A percentile compares a stretch with the other conserved stretches of the same genome.
Conservation (phyloP, 2,329 filamentous ascomycete species). For the Sporothrix protearum region DNA sequence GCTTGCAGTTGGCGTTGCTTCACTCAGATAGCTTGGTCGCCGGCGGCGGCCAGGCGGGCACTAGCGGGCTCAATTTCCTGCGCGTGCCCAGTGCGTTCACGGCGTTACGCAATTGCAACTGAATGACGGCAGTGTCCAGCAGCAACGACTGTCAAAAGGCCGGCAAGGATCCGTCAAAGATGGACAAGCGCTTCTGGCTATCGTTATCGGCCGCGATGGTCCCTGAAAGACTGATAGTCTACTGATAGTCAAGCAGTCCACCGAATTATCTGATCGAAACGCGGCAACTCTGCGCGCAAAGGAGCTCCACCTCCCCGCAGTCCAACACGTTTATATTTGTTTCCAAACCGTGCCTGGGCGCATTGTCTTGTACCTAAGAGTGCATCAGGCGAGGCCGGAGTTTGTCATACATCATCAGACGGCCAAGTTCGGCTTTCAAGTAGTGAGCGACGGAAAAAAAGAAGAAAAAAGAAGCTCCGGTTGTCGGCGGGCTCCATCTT, state of each 20-base stretch:
- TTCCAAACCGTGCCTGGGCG: background rate
- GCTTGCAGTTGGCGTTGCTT: conserved; percentile 12
- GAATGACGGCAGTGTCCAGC: background rate
- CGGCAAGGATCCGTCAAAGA: background rate
- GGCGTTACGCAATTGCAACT: background rate
- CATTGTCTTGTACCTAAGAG: background rate
- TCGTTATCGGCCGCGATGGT: conserved; percentile 13
- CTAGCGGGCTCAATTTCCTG: background rate
- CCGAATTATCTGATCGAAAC: conserved; percentile 15
- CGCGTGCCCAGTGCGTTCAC: background rate
- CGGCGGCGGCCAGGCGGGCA: background rate
- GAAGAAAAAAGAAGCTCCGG: conserved; percentile 6
- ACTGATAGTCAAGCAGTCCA: background rate
- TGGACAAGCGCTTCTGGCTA: conserved; percentile 3
- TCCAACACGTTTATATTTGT: background rate
- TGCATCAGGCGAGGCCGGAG: background rate
- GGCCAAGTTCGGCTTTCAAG: conserved; percentile 9
- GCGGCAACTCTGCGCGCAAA: background rate
- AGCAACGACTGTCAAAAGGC: background rate
- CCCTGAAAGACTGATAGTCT: background rate
- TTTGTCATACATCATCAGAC: background rate
- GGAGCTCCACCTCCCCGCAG: background rate
- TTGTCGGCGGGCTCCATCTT: conserved; percentile 8
- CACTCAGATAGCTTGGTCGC: conserved; percentile 21
- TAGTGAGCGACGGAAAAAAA: background rate